Evolutionary conservation across 192 early-diverging fungal genomes (phyloP).

Genomic region (Rhizoclosmatium globosum): DNA sequence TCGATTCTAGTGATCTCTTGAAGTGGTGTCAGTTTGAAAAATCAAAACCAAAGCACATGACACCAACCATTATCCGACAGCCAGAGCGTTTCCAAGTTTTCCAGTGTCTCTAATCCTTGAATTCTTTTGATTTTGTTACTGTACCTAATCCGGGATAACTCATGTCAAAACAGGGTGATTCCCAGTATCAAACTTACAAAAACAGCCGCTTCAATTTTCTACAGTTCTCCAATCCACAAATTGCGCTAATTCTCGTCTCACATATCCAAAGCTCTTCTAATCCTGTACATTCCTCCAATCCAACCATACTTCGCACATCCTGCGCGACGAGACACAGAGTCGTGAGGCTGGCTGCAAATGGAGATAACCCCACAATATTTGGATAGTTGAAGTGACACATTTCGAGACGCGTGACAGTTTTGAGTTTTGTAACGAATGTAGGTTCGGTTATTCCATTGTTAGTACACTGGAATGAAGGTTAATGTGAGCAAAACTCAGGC

Average conservation of each 20-base stretch:
- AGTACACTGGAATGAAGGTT: slow-evolving; percentile 34
- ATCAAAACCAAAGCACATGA: neutral
- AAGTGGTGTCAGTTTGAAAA: neutral
- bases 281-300: slow-evolving; percentile 44
- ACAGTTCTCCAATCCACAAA: slow-evolving; percentile 50
- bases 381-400: slow-evolving; percentile 68
- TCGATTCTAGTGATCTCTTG: slow-evolving; percentile 56
- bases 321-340: slow-evolving; percentile 66
- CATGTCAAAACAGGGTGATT: neutral
- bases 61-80: slow-evolving; percentile 62
- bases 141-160: slow-evolving; percentile 45
- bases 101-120: slow-evolving; percentile 55
- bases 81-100: slow-evolving; percentile 60
- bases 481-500: neutral
- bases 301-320: slow-evolving; percentile 56
- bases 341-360: slow-evolving; percentile 49
- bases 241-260: slow-evolving; percentile 55
- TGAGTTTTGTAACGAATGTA: slow-evolving; percentile 27
- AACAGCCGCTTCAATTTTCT: slow-evolving; percentile 54
- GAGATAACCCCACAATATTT: slow-evolving; percentile 45
- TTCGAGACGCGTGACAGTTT: slow-evolving; percentile 49
- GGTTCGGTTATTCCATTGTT: slow-evolving; percentile 49
- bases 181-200: slow-evolving; percentile 42
- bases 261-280: slow-evolving; percentile 68
- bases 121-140: slow-evolving; percentile 59